phyloP scores from a whole-genome alignment of 257 asterid genomes.

The Verbena officinalis region DNA sequence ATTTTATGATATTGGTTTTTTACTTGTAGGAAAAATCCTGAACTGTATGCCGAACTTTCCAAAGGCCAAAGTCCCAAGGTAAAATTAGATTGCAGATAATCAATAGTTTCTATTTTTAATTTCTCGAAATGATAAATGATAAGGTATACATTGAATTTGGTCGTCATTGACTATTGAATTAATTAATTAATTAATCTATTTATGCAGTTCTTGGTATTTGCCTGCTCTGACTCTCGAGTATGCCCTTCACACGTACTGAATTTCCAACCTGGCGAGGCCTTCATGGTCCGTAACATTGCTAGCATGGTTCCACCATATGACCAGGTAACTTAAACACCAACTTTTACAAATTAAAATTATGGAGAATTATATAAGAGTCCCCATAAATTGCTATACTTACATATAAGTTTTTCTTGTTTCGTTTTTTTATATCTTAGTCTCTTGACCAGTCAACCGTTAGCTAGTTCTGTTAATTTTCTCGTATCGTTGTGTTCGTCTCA shows the following conservation, averaged over 20 bases:
- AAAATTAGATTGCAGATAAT: background rate
- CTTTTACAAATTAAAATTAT: too few relatives aligned
- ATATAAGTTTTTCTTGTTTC: background rate
- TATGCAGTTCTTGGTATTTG: conserved; percentile 60
- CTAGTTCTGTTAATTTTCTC: too few relatives aligned
- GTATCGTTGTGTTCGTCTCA: too few relatives aligned
- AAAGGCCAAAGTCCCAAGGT: conserved; percentile 56
- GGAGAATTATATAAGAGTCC: background rate
- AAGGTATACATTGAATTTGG: background rate
- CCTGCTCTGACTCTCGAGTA: conserved; percentile 68
- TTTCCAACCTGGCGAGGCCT: conserved; percentile 69
- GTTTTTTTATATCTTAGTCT: too few relatives aligned
- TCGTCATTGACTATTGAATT: background rate
- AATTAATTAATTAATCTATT: background rate
- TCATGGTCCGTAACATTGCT: conserved; percentile 59
- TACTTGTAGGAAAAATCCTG: conserved; percentile 40
- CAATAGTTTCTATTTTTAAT: background rate
- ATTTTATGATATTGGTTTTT: background rate
- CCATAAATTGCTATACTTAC: too few relatives aligned
- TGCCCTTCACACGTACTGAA: conserved; percentile 59
- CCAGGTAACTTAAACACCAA: conserved; percentile 22
- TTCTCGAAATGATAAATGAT: too few relatives aligned
- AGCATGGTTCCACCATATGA: conserved; percentile 70
- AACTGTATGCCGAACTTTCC: conserved; percentile 39
- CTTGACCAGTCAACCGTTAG: too few relatives aligned